These are phyloP conservation scores for Blepharisma stoltei DNA, from an alignment of 73 alveolate species.

Conservation along the genomic window DNA sequence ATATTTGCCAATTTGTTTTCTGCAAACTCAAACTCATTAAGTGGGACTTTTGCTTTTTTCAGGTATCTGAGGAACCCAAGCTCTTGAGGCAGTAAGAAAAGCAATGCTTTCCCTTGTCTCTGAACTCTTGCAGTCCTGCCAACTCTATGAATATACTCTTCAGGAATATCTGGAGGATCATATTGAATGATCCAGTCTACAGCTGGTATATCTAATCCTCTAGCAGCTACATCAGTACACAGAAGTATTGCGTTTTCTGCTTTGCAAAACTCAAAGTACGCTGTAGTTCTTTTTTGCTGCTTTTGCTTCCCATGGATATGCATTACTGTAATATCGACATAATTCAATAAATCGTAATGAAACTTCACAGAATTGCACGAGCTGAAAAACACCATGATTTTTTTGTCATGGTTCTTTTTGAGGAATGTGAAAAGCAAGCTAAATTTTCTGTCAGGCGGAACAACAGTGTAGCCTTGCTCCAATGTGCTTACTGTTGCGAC, in stretches of 20 bases:
- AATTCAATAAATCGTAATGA: constrained; percentile 94
- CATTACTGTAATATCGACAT: constrained; percentile 95
- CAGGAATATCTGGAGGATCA: constrained; percentile 99
- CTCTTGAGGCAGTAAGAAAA: constrained; percentile 97
- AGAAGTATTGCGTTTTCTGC: constrained; percentile 93
- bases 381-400: constrained; percentile 90
- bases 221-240: constrained; percentile 99
- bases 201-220: constrained; percentile 90
- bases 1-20: constrained; percentile 92
- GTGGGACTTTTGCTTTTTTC: constrained; percentile 90
- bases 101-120: constrained; percentile 85
- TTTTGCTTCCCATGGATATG: constrained; percentile 95
- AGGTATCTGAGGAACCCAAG: constrained; percentile 83
- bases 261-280: constrained; percentile 95
- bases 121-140: constrained; percentile 99
- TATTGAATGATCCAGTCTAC: constrained; percentile 92
- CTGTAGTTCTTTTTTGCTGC: constrained; percentile 89
- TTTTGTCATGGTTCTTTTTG: constrained; percentile 84
- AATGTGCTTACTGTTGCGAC: constrained; percentile 68
- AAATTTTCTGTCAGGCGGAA: constrained; percentile 83
- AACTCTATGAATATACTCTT: constrained; percentile 98
- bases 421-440: constrained; percentile 86
- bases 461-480: constrained; percentile 89
- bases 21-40: constrained; percentile 98
- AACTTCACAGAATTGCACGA: constrained; percentile 93